These are phyloP conservation scores for Gossypium trilobum DNA, from an alignment of 441 rosid genomes.

Conservation along the genomic window DNA sequence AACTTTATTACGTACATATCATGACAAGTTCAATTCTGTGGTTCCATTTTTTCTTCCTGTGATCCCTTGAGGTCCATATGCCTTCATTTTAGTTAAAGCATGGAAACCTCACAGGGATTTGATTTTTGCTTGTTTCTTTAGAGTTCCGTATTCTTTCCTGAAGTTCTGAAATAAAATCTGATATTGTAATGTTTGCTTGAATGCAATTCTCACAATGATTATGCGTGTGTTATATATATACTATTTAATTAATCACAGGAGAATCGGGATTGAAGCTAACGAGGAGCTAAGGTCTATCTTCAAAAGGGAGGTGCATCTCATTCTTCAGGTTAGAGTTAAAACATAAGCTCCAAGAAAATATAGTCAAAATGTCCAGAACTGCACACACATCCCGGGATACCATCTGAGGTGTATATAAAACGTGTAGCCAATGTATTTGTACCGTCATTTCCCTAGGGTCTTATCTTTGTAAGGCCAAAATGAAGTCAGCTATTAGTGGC, in stretches of 20 bases:
- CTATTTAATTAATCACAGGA: conserved; percentile 35
- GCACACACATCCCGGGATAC: not conserved
- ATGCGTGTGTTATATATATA: too few relatives aligned
- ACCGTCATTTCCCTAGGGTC: not conserved
- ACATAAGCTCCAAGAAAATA: conserved; percentile 8
- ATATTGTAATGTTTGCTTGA: not conserved
- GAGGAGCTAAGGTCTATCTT: conserved; percentile 81
- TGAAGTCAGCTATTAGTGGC: not conserved
- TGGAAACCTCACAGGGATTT: not conserved
- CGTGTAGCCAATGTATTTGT: not conserved
- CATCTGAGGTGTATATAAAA: conserved; percentile 13
- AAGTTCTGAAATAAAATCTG: not conserved
- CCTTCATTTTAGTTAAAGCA: not conserved
- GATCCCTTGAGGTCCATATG: not conserved
- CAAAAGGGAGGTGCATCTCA: conserved; percentile 76
- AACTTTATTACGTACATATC: not conserved
- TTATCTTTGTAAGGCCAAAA: not conserved
- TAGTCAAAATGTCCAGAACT: not conserved
- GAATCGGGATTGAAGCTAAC: conserved; percentile 85
- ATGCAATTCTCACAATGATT: not conserved
- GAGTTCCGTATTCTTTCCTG: not conserved
- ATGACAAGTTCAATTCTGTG: not conserved
- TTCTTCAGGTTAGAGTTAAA: conserved; percentile 66
- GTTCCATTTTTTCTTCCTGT: not conserved
- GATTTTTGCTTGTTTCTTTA: not conserved